phyloP scores from a whole-genome alignment of 1,139 yeast genomes.

The Suhomyces guaymorum region DNA sequence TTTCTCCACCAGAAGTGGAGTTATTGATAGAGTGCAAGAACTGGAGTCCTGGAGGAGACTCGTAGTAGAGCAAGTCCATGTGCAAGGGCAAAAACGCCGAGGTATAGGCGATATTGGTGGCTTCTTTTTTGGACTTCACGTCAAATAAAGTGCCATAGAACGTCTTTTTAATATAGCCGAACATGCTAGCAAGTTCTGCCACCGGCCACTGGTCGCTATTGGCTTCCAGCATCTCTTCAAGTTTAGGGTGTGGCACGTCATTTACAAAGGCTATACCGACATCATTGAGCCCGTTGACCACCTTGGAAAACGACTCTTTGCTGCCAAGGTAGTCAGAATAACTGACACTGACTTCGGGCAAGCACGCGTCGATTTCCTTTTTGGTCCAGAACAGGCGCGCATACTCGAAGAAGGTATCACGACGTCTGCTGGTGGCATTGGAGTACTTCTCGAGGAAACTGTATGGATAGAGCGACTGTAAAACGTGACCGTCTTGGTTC shows the following conservation, averaged over 20 bases:
- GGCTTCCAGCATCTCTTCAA: conserved; percentile 24
- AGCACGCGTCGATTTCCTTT: conserved; percentile 22
- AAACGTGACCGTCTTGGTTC: conserved; percentile 47
- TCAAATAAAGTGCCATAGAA: conserved; percentile 77
- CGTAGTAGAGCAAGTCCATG: conserved; percentile 78
- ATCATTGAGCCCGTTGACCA: conserved; percentile 51
- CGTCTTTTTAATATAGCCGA: conserved; percentile 72
- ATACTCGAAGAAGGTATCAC: conserved; percentile 34
- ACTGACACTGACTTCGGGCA: conserved; percentile 25
- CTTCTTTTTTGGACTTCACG: conserved; percentile 57
- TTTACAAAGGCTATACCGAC: conserved; percentile 62
- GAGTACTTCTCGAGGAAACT: conserved; percentile 50
- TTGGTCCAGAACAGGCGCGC: conserved; percentile 47
- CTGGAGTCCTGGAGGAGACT: conserved; percentile 84
- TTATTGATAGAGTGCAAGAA: conserved; percentile 67
- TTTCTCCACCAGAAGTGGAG: conserved; percentile 68
- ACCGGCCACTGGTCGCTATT: conserved; percentile 45
- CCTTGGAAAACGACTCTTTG: conserved; percentile 31
- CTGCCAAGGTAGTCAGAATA: conserved; percentile 46
- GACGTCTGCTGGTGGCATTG: conserved; percentile 31
- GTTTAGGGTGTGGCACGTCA: conserved; percentile 47
- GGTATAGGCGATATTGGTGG: conserved; percentile 78
- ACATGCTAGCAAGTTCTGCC: conserved; percentile 51
- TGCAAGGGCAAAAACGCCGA: conserved; percentile 69
- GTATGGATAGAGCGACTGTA: conserved; percentile 45